Base-by-base conservation (phyloP, 345 rosid genomes). In the Ceriops tagal region DNA sequence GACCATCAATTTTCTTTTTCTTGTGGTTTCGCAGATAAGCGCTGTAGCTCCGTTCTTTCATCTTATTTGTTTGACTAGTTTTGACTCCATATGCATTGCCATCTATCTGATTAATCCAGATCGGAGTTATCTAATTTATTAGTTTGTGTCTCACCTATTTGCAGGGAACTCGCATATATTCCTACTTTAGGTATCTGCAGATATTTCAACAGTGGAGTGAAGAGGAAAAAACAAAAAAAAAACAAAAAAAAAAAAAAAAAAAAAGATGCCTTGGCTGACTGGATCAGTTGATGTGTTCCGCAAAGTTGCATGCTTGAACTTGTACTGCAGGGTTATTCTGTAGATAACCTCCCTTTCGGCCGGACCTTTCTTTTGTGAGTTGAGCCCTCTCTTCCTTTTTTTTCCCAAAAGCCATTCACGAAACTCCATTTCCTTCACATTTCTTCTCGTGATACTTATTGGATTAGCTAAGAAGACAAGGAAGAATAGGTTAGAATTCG, bases 281-380 rank as follows among this genome's bases (percentile, higher is more conserved):
- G 74, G 53, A 35, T 80, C 82, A 57, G 82, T 88, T 79, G 88
- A 82, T 62, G 81, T 84, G 62, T 80, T 76, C 67, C 86, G 86
- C 64, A 88, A 81, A 80, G 88, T 84, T 67, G 75, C 82, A 68
- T 71, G 71, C 68, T 77, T 88, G 86, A 90, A 88, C 81, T 82
- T 92, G 7, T 86, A 88, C 75, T 92, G 96, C 86, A 86, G 90
- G 78, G 95, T 92, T 76, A 92, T 92, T 82, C 89, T 90, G 73
- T 92, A 87, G 80, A 71, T 63, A 56, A 56, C 59, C 59, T 56
- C 28, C 10, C 28, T 27, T 11, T 56, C 59, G 8, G 59, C 28
- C 8, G 59, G 5, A 34, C 62, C 22, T 60, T 52, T 67, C 8
- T 56, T 13, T 26, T 24, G n/a, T 66, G 49, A 15, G 58, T 61